Conservation (phyloP, 768 basidiomycete genomes). For the Tylopilus sp. region DNA sequence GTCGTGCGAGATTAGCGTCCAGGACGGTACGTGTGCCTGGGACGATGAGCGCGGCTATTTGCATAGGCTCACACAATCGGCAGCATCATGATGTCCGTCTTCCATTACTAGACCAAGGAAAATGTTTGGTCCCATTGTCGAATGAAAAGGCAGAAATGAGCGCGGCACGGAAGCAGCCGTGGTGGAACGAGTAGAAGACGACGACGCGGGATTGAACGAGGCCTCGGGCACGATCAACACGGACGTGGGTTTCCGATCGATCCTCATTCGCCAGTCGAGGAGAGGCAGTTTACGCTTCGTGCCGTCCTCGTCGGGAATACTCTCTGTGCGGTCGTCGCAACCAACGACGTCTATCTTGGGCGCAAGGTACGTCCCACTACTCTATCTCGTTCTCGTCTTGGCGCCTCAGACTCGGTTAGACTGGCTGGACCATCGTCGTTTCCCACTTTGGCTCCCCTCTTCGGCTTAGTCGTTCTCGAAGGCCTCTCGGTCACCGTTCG, state of each 20-base stretch:
- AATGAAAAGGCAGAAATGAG: neutral
- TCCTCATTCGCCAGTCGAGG: slow-evolving; percentile 38
- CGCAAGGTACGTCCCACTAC: slow-evolving; percentile 38
- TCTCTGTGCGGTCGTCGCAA: slow-evolving; percentile 54
- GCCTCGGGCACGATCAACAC: slow-evolving; percentile 16
- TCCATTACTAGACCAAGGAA: neutral
- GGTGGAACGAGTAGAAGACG: neutral
- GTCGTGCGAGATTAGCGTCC: slow-evolving; percentile 9
- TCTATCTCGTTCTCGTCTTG: neutral
- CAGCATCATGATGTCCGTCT: neutral
- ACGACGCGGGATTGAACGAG: neutral
- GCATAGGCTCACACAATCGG: neutral
- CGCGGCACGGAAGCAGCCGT: neutral
- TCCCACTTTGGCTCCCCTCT: slow-evolving; percentile 50
- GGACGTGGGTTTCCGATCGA: slow-evolving; percentile 51
- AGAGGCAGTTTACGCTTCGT: slow-evolving; percentile 51
- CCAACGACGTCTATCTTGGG: slow-evolving; percentile 65
- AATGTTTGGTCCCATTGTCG: neutral
- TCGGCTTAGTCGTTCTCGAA: slow-evolving; percentile 53
- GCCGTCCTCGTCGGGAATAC: slow-evolving; percentile 48
- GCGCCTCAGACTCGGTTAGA: slow-evolving; percentile 23
- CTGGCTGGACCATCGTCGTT: slow-evolving; percentile 64
- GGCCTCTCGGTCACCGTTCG: slow-evolving; percentile 46
- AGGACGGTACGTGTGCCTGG: neutral
- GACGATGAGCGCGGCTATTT: neutral